Percentiles rank a stretch among this genome's conserved stretches.
Evolutionary conservation across 2,329 filamentous ascomycete species (phyloP).

Genomic region (Scedosporium boydii): DNA sequence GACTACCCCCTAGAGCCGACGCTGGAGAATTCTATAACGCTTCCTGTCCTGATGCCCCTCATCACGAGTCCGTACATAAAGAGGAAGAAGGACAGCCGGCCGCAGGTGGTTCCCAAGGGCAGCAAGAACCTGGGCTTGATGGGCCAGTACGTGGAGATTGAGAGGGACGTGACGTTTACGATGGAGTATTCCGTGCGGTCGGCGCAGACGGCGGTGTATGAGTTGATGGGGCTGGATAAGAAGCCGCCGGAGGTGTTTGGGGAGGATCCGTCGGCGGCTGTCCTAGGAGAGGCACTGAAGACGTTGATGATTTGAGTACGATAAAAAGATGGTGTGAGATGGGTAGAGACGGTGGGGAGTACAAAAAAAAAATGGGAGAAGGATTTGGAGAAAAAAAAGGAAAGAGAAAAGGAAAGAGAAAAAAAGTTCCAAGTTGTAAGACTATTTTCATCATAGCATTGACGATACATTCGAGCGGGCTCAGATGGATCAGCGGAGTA

Average conservation of each 20-base stretch:
- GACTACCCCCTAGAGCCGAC: slow-evolving; percentile 19
- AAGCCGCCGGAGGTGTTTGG: slow-evolving; percentile 19
- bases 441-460: not conserved
- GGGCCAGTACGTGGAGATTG: slow-evolving; percentile 31
- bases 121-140: slow-evolving; percentile 27
- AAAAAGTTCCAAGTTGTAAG: not conserved
- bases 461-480: not conserved
- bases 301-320: slow-evolving; percentile 9
- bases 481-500: not conserved
- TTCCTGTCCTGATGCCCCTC: slow-evolving; percentile 29
- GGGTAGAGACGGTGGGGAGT: not conserved
- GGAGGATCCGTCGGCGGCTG: slow-evolving; percentile 9
- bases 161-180: slow-evolving; percentile 22
- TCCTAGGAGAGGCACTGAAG: slow-evolving; percentile 11
- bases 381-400: not conserved
- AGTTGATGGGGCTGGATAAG: slow-evolving; percentile 15
- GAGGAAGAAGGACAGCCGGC: slow-evolving; percentile 24
- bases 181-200: slow-evolving; percentile 24
- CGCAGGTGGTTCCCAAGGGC: slow-evolving; percentile 24
- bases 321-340: not conserved
- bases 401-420: not conserved
- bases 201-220: slow-evolving; percentile 24
- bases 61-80: slow-evolving; percentile 26
- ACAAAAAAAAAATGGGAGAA: not conserved
- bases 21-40: slow-evolving; percentile 11